Evolutionary conservation across 805 yeast genomes (phyloP).

Genomic region (Saccharomycopsis guyanensis): DNA sequence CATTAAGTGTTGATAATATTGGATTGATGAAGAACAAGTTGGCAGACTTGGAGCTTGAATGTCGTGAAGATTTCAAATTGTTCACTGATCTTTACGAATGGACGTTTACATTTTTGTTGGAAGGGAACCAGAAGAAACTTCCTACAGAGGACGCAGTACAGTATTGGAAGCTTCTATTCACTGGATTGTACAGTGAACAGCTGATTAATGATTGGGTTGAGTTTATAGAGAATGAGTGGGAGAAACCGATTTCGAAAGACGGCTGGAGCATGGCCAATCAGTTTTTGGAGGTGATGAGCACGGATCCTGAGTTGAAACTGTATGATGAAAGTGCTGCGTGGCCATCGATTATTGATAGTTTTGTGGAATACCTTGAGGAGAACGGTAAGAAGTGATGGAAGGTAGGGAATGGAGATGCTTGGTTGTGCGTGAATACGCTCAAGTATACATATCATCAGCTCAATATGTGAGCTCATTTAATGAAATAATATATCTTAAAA

Average conservation of each 20-base stretch:
- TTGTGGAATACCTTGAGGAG: constrained; percentile 47
- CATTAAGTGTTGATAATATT: constrained; percentile 26
- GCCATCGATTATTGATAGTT: constrained; percentile 87
- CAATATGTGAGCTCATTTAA: too few relatives aligned
- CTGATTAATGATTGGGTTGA: constrained; percentile 47
- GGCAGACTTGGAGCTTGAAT: constrained; percentile 26
- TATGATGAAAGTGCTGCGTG: constrained; percentile 84
- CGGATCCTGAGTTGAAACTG: constrained; percentile 44
- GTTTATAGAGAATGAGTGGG: constrained; percentile 40
- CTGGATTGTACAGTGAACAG: constrained; percentile 26
- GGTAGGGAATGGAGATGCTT: too few relatives aligned
- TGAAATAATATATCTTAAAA: too few relatives aligned
- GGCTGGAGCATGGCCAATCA: constrained; percentile 74
- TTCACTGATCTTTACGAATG: constrained; percentile 59
- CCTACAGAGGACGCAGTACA: constrained; percentile 21
- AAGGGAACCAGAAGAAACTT: constrained; percentile 49
- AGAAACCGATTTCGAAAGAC: constrained; percentile 55
- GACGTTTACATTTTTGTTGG: constrained; percentile 61
- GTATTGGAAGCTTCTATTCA: constrained; percentile 41
- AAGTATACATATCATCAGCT: too few relatives aligned
- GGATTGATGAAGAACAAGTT: constrained; percentile 41
- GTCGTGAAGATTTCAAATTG: constrained; percentile 33
- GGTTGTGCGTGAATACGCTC: too few relatives aligned
- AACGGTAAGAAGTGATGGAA: constrained; percentile 1
- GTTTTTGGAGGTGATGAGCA: constrained; percentile 45